Evolutionary conservation across 495 filamentous ascomycete genomes (phyloP).

Genomic region (Achaetomiella virescens): DNA sequence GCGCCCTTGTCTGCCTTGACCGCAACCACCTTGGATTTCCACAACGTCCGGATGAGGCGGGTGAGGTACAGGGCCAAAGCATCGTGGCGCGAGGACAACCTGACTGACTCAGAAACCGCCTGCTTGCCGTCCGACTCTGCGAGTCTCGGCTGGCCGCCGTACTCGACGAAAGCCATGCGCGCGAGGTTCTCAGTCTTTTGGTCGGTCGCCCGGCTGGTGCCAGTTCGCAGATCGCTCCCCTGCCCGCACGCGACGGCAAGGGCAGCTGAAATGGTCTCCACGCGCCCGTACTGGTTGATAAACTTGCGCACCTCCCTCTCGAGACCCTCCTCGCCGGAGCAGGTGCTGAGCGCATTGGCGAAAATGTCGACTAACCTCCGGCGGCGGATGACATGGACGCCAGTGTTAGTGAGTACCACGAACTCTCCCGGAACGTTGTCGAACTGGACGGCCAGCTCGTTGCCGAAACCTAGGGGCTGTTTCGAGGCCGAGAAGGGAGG

Average conservation of each 20-base stretch:
- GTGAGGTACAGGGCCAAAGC: conserved; percentile 83
- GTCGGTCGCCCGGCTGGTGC: conserved; percentile 70
- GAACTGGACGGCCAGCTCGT: conserved; percentile 91
- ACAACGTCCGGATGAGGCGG: conserved; percentile 76
- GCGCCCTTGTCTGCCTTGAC: conserved; percentile 44
- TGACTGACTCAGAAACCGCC: conserved; percentile 66
- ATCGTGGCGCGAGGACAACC: conserved; percentile 81
- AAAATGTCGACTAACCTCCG: conserved; percentile 89
- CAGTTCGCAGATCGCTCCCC: conserved; percentile 63
- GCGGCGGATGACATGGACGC: conserved; percentile 76
- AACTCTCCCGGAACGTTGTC: conserved; percentile 75
- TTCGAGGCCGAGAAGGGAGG: conserved; percentile 58
- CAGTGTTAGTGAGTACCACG: conserved; percentile 83
- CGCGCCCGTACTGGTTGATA: conserved; percentile 72
- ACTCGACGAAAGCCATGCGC: conserved; percentile 80
- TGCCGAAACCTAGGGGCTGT: conserved; percentile 81
- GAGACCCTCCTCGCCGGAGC: conserved; percentile 64
- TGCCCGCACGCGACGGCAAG: conserved; percentile 95
- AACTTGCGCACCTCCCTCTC: conserved; percentile 78
- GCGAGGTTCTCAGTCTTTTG: conserved; percentile 75
- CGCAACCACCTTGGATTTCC: conserved; percentile 57
- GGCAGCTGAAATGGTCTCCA: conserved; percentile 81
- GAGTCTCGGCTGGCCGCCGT: conserved; percentile 72
- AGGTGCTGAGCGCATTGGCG: conserved; percentile 61
- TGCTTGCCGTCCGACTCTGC: conserved; percentile 65